A percentile compares a stretch with the other conserved stretches of the same genome.
Evolutionary conservation across 164 flowering plant species (phyloP).

Genomic region (Sextonia rubra): DNA sequence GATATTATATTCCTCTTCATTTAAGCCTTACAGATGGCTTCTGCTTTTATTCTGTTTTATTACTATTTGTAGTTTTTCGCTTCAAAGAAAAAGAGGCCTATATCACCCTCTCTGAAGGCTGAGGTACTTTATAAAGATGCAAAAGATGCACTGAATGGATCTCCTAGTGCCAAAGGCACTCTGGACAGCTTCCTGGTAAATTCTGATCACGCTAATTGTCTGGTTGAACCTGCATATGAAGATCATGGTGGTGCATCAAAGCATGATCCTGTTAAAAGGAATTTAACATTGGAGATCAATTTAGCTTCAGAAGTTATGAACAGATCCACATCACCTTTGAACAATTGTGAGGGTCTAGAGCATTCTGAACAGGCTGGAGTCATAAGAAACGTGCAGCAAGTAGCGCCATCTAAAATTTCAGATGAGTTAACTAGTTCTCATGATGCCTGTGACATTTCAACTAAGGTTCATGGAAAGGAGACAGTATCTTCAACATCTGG

Average conservation of each 20-base stretch:
- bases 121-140: slow-evolving; percentile 34
- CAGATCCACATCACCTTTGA: slow-evolving; percentile 2
- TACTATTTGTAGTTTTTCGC: slow-evolving; percentile 54
- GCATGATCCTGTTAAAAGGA: slow-evolving; percentile 37
- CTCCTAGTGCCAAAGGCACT: slow-evolving; percentile 66
- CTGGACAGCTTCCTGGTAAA: slow-evolving; percentile 49
- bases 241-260: slow-evolving; percentile 13
- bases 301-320: slow-evolving; percentile 18
- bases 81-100: slow-evolving; percentile 61
- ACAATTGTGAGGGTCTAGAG: slow-evolving; percentile 7
- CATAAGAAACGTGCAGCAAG: slow-evolving; percentile 16
- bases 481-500: slow-evolving; percentile 12
- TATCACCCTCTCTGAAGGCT: slow-evolving; percentile 44
- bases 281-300: slow-evolving; percentile 40
- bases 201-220: slow-evolving; percentile 31
- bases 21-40: background rate
- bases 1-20: background rate
- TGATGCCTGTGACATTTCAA: slow-evolving; percentile 12
- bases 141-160: slow-evolving; percentile 30
- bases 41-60: background rate
- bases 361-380: slow-evolving; percentile 8
- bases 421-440: background rate
- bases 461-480: slow-evolving; percentile 12
- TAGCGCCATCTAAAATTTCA: background rate
- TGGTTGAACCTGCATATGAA: slow-evolving; percentile 2